Base-by-base conservation (phyloP, 441 rosid genomes). In the Daphne laureola region DNA sequence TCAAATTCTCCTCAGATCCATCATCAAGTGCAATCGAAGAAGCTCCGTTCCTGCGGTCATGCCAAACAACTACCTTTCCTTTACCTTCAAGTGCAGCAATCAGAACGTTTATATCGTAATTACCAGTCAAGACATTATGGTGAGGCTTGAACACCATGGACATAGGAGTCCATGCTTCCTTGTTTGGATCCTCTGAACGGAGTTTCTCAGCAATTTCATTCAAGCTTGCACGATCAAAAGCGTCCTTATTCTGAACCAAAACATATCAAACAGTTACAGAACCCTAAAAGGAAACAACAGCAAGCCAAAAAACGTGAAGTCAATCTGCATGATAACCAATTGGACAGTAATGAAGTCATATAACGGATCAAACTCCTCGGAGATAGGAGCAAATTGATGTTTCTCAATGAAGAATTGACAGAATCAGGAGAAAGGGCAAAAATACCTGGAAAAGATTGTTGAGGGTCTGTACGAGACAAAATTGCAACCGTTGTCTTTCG, bases 381-480 rank as follows among this genome's bases (percentile, higher is more conserved):
- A 31, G 38, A 31, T 31, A 8, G 2, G 38, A 31, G 4, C 49
- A 4, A 45, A 4, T 15, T 16, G 49, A 15, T 45, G 23, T 0
- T 3, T 14, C 15, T 45, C 49, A 8, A 1, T 17, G 17, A 45
- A 45, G 3, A 8, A 16, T 16, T 15, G 31, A 25, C 49, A 21
- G 17, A 15, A 17, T 40, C 0, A 26, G 9, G 56, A 16, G 2
- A 50, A n/a, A 46, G 53, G 45, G 53, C 41, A 26, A 13, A 26
- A 27, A 66, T 40, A 89, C 97, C 96, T 86, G 98, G 69, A 87
- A 87, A 61, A 92, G 92, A 69, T 83, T 92, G 86, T 92, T 86
- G 64, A 89, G 97, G 7, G 87, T 66, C 74, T 92, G 98, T 5
- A 89, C 55, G 60, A 89, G 92, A 67, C 97, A 86, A 47, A 83